These are phyloP conservation scores for Phytophthora kernoviae DNA, from an alignment of 352 stramenopile species.

Conservation along the genomic window DNA sequence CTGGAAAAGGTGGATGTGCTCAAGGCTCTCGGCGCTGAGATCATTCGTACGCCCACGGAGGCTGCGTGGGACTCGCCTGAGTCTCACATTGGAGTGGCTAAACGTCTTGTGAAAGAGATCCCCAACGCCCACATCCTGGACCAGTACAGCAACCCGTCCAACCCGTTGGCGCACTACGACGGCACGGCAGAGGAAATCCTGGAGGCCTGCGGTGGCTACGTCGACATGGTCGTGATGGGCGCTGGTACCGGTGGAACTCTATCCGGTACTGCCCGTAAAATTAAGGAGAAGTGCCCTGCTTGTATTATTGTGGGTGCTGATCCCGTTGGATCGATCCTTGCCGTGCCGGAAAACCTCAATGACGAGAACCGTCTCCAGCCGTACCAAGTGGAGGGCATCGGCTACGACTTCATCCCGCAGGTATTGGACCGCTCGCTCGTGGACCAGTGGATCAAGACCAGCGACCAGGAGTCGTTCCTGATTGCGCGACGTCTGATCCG, in stretches of 20 bases:
- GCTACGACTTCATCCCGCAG: conserved; percentile 97
- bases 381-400: conserved; percentile 97
- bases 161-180: conserved; percentile 96
- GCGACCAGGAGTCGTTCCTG: conserved; percentile 94
- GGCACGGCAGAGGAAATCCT: conserved; percentile 96
- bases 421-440: conserved; percentile 94
- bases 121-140: conserved; percentile 96
- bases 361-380: conserved; percentile 89
- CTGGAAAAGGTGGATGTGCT: conserved; percentile 97
- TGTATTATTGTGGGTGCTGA: conserved; percentile 91
- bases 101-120: conserved; percentile 93
- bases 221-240: conserved; percentile 96
- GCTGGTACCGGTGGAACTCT: conserved; percentile 96
- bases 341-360: conserved; percentile 92
- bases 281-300: conserved; percentile 92
- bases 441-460: conserved; percentile 95
- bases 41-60: conserved; percentile 96
- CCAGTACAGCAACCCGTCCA: conserved; percentile 97
- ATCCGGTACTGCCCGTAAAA: conserved; percentile 91
- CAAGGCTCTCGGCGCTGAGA: conserved; percentile 95
- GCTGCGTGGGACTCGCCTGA: conserved; percentile 96
- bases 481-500: conserved; percentile 94
- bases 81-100: conserved; percentile 94
- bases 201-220: conserved; percentile 90
- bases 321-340: conserved; percentile 93